Conservation (phyloP, 2,329 filamentous ascomycete species). For the Fonsecaea multimorphosa region DNA sequence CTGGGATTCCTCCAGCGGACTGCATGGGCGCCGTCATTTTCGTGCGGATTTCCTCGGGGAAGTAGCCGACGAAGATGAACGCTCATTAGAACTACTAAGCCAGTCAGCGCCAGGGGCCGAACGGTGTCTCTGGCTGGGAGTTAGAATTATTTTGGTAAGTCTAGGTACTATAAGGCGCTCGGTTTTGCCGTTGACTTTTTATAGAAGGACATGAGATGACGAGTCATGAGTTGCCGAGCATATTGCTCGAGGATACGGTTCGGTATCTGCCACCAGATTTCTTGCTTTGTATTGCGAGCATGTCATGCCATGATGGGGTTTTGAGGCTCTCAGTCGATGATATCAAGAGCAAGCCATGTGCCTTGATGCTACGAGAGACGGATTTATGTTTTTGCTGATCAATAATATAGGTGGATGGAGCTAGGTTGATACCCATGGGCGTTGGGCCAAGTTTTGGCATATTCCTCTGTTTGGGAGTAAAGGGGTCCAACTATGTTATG, state of each 20-base stretch:
- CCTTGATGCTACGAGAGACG: not conserved
- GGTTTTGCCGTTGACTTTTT: too few species aligned
- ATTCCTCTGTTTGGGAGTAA: not conserved
- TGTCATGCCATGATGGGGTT: too few species aligned
- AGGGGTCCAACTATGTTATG: not conserved
- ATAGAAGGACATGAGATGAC: not conserved
- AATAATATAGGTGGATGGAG: not conserved
- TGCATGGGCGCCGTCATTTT: conserved; percentile 57
- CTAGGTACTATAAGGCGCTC: too few species aligned
- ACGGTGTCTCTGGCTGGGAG: conserved; percentile 59
- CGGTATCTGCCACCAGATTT: not conserved
- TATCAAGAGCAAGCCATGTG: not conserved
- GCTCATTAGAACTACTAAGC: conserved; percentile 58
- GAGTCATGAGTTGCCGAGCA: not conserved
- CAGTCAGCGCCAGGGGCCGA: conserved; percentile 57
- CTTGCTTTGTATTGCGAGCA: not conserved
- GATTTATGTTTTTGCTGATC: not conserved
- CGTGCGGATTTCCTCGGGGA: conserved; percentile 59
- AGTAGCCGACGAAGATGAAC: conserved; percentile 61
- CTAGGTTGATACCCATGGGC: not conserved
- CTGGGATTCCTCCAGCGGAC: not conserved
- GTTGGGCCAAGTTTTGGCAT: not conserved
- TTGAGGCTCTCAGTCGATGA: too few species aligned
- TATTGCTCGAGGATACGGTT: not conserved
- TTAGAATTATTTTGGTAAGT: conserved; percentile 51